Evolutionary conservation across 768 basidiomycete genomes (phyloP).

Genomic region (Trametes coccinea): DNA sequence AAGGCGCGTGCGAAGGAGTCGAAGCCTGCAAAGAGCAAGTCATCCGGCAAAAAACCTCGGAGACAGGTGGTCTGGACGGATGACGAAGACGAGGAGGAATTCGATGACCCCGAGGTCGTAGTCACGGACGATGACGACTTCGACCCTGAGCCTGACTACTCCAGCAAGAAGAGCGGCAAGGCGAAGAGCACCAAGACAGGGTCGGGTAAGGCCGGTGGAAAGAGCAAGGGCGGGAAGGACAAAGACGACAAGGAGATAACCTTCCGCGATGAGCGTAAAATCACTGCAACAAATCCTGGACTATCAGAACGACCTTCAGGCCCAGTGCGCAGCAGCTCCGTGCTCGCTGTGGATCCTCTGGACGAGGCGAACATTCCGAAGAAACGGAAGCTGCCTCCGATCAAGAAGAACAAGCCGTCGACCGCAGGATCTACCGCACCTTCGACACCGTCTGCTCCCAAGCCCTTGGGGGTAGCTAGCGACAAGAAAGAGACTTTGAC

Average conservation of each 20-base stretch:
- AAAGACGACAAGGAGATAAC: conserved; percentile 37
- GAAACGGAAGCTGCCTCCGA: conserved; percentile 67
- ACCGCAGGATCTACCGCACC: conserved; percentile 26
- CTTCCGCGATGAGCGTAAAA: conserved; percentile 45
- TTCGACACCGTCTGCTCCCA: conserved; percentile 29
- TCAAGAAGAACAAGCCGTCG: conserved; percentile 61
- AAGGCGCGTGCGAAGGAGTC: conserved; percentile 12
- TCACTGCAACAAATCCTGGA: conserved; percentile 16
- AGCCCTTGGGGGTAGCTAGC: conserved; percentile 26
- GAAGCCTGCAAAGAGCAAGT: conserved; percentile 6
- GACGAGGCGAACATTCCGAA: conserved; percentile 40
- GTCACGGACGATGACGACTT: conserved; percentile 31
- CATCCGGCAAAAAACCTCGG: conserved; percentile 14
- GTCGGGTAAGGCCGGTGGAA: conserved; percentile 24
- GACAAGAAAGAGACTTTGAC: conserved; percentile 26
- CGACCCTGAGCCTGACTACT: conserved; percentile 14
- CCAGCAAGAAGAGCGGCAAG: conserved; percentile 31
- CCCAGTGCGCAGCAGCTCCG: conserved; percentile 1
- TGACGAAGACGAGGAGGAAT: conserved; percentile 31
- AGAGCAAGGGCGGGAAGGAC: conserved; percentile 31
- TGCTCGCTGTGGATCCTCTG: conserved; percentile 29
- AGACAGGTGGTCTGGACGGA: conserved; percentile 22
- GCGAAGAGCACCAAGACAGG: conserved; percentile 30
- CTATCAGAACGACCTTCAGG: conserved; percentile 9
- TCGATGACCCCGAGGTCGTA: conserved; percentile 27